A percentile compares a stretch with the other conserved stretches of the same genome.
Conservation (phyloP, 257 asterid species). For the Oldenlandia corymbosa region DNA sequence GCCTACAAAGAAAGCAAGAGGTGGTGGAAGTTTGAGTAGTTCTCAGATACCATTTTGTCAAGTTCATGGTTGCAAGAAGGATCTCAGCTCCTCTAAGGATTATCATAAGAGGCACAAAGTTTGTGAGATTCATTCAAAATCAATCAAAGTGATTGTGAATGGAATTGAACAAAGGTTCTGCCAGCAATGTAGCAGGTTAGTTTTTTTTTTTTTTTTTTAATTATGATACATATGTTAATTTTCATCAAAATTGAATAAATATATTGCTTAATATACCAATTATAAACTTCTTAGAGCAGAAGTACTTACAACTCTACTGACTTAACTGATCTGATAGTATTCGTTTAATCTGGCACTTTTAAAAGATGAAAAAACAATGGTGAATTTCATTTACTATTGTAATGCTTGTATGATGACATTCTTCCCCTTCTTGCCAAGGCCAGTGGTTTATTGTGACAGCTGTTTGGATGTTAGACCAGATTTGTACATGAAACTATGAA, state of each 20-base stretch:
- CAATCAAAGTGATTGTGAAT: constrained; percentile 37
- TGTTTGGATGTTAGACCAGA: background rate
- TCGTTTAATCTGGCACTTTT: no score
- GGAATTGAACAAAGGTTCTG: constrained; percentile 47
- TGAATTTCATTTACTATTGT: background rate
- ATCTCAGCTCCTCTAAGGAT: constrained; percentile 38
- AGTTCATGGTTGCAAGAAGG: constrained; percentile 41
- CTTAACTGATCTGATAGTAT: no score
- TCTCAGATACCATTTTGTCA: constrained; percentile 34
- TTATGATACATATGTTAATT: background rate
- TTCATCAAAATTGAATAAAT: background rate
- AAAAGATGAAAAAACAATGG: no score
- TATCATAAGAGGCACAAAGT: constrained; percentile 48
- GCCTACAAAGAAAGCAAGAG: constrained; percentile 30
- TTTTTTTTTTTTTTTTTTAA: background rate
- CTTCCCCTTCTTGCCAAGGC: background rate
- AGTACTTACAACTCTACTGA: background rate
- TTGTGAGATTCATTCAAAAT: constrained; percentile 46
- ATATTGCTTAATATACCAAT: background rate
- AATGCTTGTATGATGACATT: no score
- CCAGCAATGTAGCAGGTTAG: constrained; percentile 51
- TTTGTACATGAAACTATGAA: background rate
- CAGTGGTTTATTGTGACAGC: background rate
- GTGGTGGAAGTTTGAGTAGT: constrained; percentile 30
- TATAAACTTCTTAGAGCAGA: background rate